Conservation (phyloP, 495 filamentous ascomycete genomes). For the Talaromyces borbonicus region DNA sequence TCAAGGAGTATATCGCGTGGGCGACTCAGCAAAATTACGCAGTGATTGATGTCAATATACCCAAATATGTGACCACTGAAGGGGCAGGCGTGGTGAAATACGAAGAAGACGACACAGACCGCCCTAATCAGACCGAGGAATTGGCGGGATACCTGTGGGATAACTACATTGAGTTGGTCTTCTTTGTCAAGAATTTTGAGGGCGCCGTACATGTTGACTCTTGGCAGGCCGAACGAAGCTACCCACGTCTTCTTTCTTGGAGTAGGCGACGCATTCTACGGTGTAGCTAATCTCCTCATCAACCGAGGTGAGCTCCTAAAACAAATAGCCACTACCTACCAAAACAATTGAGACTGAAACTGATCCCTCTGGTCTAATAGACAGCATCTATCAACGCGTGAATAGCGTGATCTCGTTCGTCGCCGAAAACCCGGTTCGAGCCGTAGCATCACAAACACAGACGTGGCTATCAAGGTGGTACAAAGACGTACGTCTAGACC, state of each 20-base stretch:
- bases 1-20: slow-evolving; percentile 75
- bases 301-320: slow-evolving; percentile 47
- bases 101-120: slow-evolving; percentile 33
- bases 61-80: slow-evolving; percentile 50
- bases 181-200: neutral
- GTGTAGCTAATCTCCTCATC: slow-evolving; percentile 58
- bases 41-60: slow-evolving; percentile 84
- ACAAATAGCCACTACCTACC: neutral
- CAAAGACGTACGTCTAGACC: slow-evolving; percentile 39
- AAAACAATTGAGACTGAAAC: slow-evolving; percentile 18
- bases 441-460: slow-evolving; percentile 55
- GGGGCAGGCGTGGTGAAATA: slow-evolving; percentile 17
- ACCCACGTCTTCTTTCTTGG: slow-evolving; percentile 75
- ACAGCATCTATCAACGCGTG: slow-evolving; percentile 39
- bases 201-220: neutral
- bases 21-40: slow-evolving; percentile 60
- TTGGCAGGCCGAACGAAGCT: slow-evolving; percentile 45
- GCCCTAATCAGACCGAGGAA: slow-evolving; percentile 51
- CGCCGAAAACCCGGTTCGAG: slow-evolving; percentile 38
- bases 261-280: slow-evolving; percentile 65
- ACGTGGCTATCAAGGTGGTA: slow-evolving; percentile 61
- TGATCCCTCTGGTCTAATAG: slow-evolving; percentile 24
- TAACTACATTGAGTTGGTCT: slow-evolving; percentile 74
- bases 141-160: slow-evolving; percentile 89
- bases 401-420: slow-evolving; percentile 49